Conservation (phyloP, 305 asterid genomes). For the Fraxinus nigra region DNA sequence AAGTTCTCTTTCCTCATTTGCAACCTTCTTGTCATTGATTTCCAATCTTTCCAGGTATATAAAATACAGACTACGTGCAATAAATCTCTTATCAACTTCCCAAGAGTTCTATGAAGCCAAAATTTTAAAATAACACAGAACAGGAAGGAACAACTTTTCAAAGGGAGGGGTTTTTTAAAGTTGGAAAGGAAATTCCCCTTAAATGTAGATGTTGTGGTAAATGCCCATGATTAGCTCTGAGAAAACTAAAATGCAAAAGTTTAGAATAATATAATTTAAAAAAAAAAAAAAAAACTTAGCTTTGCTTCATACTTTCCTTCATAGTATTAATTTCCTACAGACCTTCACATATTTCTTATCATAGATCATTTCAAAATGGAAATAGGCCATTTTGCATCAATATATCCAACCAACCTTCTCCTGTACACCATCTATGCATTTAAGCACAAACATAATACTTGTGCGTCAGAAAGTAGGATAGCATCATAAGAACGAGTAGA, state of each 20-base stretch:
- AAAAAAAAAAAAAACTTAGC: not conserved
- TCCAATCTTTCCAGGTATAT: not conserved
- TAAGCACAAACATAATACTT: not conserved
- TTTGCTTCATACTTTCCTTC: not conserved
- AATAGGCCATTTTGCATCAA: not conserved
- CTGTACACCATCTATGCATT: not conserved
- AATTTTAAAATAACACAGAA: not conserved
- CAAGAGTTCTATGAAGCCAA: not conserved
- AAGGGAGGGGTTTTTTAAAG: not conserved
- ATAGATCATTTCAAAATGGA: not conserved
- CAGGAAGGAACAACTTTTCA: not conserved
- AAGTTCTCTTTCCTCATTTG: not conserved
- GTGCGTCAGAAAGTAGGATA: not conserved
- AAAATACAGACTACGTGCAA: not conserved
- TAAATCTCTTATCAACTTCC: not conserved
- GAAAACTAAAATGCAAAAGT: constrained; percentile 1
- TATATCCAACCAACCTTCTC: not conserved
- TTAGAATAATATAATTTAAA: not conserved
- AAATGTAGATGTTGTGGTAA: not conserved
- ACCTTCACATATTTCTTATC: not conserved
- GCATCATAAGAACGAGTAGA: not conserved
- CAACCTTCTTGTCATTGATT: not conserved
- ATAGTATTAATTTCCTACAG: not conserved
- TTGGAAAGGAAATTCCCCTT: not conserved
- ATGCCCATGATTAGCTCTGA: not conserved